Base-by-base conservation (phyloP, 2,329 filamentous ascomycete species). In the Exophiala oligosperma region DNA sequence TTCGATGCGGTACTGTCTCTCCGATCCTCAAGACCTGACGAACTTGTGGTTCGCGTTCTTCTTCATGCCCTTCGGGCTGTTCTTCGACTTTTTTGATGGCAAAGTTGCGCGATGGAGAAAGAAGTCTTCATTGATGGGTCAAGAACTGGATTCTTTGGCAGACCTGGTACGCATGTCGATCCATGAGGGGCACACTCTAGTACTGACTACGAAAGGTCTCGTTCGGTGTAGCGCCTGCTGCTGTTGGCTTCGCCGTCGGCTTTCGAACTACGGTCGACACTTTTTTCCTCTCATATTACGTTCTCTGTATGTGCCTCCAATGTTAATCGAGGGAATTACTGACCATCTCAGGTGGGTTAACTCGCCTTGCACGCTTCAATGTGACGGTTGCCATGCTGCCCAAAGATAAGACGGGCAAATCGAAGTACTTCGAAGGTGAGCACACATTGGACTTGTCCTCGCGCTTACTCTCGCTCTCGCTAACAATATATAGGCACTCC, bases 51-150 rank as follows among this genome's bases (percentile, higher is more conserved):
- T 87, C 35, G 92, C 94, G 1, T 84, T 99, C 49, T 84, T 80
- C 3, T 91, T 97, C 74, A 89, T 97, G 75, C 93, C 93, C 0
- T 90, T 97, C 59, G 92, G 92, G 4, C 80, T 97, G 11, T 97
- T 97, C 79, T 97, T 97, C 74, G 94, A 99, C 75, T 95, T 96
- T 72, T 91, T 97, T 82, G 94, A 99, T 74, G 94, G 94, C 71
- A 94, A 92, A 72, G 92, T 99, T 56, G 94, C 94, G 63, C 83
- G 94, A 65, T 97, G 94, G 94, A 86, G 94, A 73, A 89, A 91
- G 77, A 99, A 97, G 87, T 94, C 91, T 69, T 95, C 90, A 68
- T 81, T 99, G 72, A 97, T 99, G 93, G 94, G 94, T 11, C 93
- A 97, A 75, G 94, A 99, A 76, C 80, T 99, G 56, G 94, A 99